Evolutionary conservation across 495 filamentous ascomycete species (phyloP), one percentile per base, ranked within the genome.

Genomic region (Podospora bellae-mahoneyi): DNA sequence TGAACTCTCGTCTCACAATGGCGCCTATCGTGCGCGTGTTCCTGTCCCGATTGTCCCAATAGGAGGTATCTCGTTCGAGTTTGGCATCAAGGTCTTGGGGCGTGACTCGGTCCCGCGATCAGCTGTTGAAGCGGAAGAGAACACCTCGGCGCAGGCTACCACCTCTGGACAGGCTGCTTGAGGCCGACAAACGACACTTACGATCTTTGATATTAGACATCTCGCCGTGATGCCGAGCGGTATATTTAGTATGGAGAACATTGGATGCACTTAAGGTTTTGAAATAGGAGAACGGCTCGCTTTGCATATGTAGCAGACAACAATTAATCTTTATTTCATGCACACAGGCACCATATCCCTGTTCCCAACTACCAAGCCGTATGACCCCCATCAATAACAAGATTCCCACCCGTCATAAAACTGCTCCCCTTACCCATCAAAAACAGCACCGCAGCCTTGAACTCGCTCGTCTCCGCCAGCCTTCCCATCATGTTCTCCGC

Each of bases 401-500:
- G 66, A 57, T 87, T 85, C 19, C 78, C 84, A 0, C 88, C 89
- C 0, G 88, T 90, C 89, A 92, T 92, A 72, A 90, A 92, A 63
- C 85, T 88, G 69, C 85, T 88, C 16, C 88, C 89, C 74, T 87
- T 83, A 68, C 87, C 89, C 19, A 90, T 75, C 70, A 89, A 66
- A 57, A 83, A 83, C 53, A 78, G 66, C 18, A 85, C 89, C 0
- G 86, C 84, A 2, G 88, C 87, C 34, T 88, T 82, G 70, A 89
- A 92, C 73, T 93, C 90, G 74, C 85, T 85, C 0, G 88, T 86
- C 66, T 74, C 75, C 32, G 86, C 88, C 63, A 91, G 71, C 60
- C 89, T 77, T 0, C 89, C 88, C 72, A 91, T 80, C 89, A 91
- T 91, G 69, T 90, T 91, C 77, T 88, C 88, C 1, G 81, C 78